Evolutionary conservation across 441 rosid species (phyloP), one percentile per base, ranked within the genome.

Genomic region (Melastoma candidum): DNA sequence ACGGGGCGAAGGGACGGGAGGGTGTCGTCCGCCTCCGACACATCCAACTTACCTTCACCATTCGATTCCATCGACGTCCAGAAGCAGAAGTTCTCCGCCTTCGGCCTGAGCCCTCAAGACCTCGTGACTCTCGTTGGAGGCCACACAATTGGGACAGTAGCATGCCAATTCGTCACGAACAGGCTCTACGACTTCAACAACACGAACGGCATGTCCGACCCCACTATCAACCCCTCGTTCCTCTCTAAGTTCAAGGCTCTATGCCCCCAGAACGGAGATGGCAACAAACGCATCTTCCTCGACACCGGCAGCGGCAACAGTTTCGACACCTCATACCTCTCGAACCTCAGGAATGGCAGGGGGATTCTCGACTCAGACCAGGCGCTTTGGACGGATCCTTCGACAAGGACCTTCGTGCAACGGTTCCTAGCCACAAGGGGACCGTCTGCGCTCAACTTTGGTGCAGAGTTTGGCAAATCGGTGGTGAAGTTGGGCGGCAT

Each of bases 1-100:
- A 84, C 90, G 5, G 90, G 95, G 2, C 68, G 90, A 66, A 84
- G 82, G 77, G 93, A 87, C 56, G 90, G 95, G n/a, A 78, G 77
- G 54, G 54, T 77, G 12, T 84, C 87, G 25, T 62, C 53, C 48
- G 69, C 84, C 11, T 69, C 83, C 8, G 76, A 80, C 58, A 80
- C 69, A 32, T 48, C 80, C 22, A 77, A 54, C 58, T 77, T 78
- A 58, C 93, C 93, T 14, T 76, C 85, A 26, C 83, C 82, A 39
- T 64, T 75, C 4, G 96, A 80, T 57, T 69, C 96, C 49, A 60
- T 75, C 7, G 61, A 75, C 22, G 71, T 60, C 47, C 93, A 77
- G 67, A 87, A 75, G 67, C 75, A 75, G 58, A 87, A 82, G 49
- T 87, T 84, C 51, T 67, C 66, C 0, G 75, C 27, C 17, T 25